These are phyloP conservation scores for Colletotrichum kahawae DNA, from an alignment of 2,329 filamentous ascomycete genomes.

Conservation along the genomic window DNA sequence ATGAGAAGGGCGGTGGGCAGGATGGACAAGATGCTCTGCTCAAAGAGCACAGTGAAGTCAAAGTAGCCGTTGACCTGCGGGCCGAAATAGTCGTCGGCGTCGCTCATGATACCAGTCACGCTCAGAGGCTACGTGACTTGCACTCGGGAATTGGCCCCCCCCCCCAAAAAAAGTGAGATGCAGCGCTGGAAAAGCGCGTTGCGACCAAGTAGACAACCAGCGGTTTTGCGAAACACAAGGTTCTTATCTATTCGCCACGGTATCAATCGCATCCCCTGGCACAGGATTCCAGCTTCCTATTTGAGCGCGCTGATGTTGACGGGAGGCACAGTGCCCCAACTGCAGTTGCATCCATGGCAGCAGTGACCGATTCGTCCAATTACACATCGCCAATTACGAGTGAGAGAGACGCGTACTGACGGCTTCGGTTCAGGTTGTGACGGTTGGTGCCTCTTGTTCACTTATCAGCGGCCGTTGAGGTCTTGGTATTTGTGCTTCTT, in stretches of 20 bases:
- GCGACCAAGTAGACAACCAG: background rate
- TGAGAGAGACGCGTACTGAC: background rate
- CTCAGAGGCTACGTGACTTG: background rate
- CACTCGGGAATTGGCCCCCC: background rate
- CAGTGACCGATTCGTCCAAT: background rate
- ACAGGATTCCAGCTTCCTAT: background rate
- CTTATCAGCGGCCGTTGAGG: background rate
- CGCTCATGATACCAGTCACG: constrained; percentile 17
- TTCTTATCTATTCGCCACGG: background rate
- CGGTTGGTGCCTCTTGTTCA: background rate
- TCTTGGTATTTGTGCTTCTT: background rate
- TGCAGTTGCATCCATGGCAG: background rate
- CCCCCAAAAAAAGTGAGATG: background rate
- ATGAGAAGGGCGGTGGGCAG: constrained; percentile 30
- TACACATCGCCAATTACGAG: background rate
- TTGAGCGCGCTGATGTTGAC: background rate
- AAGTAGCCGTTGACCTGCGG: constrained; percentile 28
- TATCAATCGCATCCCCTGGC: background rate
- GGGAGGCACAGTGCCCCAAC: background rate
- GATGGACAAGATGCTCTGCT: constrained; percentile 34
- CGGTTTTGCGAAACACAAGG: background rate
- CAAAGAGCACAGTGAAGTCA: constrained; percentile 35
- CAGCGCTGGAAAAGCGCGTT: background rate
- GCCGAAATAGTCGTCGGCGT: constrained; percentile 25
- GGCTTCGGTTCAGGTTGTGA: rapidly evolving